These are phyloP conservation scores for Aspergillus mulundensis DNA, from an alignment of 495 filamentous ascomycete species.

Conservation along the genomic window DNA sequence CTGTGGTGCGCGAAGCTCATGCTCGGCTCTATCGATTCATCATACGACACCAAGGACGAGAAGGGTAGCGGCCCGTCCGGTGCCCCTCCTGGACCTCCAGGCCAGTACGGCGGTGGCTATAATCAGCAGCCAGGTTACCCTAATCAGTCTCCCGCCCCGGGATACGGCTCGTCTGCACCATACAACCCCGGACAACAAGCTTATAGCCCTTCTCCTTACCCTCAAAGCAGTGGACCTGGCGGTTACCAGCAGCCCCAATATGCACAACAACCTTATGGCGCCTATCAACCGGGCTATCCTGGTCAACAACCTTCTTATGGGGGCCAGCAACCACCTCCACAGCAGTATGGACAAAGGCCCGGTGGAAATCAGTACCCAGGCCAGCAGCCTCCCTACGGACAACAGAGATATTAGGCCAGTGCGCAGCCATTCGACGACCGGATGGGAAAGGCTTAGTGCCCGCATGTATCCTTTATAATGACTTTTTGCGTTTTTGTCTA, in stretches of 20 bases:
- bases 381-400: constrained; percentile 11
- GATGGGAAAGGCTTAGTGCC: background rate
- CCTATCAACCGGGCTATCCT: background rate
- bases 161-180: constrained; percentile 16
- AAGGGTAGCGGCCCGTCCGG: constrained; percentile 29
- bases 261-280: constrained; percentile 1
- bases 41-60: constrained; percentile 65
- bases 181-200: constrained; percentile 16
- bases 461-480: constrained; percentile 6
- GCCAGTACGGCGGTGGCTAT: constrained; percentile 33
- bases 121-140: too few relatives aligned
- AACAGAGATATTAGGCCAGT: constrained; percentile 3
- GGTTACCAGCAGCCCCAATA: constrained; percentile 21
- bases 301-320: constrained; percentile 9
- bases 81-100: constrained; percentile 21
- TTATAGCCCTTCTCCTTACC: constrained; percentile 18
- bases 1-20: constrained; percentile 62
- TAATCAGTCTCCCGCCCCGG: constrained; percentile 13
- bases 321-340: background rate
- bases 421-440: background rate
- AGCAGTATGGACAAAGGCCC: constrained; percentile 8
- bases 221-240: constrained; percentile 17
- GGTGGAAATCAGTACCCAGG: too few relatives aligned
- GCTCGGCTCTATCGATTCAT: constrained; percentile 63
- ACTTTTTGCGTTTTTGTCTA: background rate